Evolutionary conservation across 352 stramenopile genomes (phyloP).

Genomic region (Pilasporangium apinafurcum): DNA sequence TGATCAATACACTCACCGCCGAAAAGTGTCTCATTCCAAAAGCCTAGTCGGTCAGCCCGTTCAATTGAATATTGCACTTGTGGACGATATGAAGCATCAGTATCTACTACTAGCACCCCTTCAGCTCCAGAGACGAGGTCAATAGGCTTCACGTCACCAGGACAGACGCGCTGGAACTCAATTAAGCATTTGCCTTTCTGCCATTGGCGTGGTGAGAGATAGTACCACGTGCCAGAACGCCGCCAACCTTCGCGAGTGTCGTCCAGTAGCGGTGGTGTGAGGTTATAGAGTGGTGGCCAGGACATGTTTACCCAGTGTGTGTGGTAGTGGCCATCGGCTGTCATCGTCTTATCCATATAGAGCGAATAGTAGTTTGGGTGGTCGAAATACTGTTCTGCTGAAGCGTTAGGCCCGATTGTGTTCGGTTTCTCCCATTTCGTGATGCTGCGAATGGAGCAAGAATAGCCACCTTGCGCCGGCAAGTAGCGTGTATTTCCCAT

Average conservation of each 20-base stretch:
- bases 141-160: conserved; percentile 11
- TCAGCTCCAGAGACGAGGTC: conserved; percentile 28
- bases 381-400: conserved; percentile 76
- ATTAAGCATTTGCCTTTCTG: conserved; percentile 92
- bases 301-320: conserved; percentile 88
- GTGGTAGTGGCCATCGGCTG: conserved; percentile 77
- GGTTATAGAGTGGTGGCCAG: conserved; percentile 88
- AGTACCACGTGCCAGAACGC: conserved; percentile 73
- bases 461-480: conserved; percentile 88
- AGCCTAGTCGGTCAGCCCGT: conserved; percentile 37
- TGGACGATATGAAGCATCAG: conserved; percentile 88
- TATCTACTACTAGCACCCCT: conserved; percentile 80
- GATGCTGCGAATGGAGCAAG: conserved; percentile 91
- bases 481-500: conserved; percentile 57
- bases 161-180: conserved; percentile 88
- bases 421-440: conserved; percentile 92
- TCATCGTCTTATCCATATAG: conserved; percentile 90
- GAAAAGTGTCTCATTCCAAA: conserved; percentile 47
- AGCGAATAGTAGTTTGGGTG: conserved; percentile 96
- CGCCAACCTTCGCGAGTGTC: conserved; percentile 92
- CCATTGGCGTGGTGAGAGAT: conserved; percentile 65
- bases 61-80: conserved; percentile 71
- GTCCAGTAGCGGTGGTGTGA: conserved; percentile 75
- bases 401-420: conserved; percentile 36
- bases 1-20: conserved; percentile 86